Conservation (phyloP, 2,329 filamentous ascomycete genomes). For the Arthroderma uncinatum region DNA sequence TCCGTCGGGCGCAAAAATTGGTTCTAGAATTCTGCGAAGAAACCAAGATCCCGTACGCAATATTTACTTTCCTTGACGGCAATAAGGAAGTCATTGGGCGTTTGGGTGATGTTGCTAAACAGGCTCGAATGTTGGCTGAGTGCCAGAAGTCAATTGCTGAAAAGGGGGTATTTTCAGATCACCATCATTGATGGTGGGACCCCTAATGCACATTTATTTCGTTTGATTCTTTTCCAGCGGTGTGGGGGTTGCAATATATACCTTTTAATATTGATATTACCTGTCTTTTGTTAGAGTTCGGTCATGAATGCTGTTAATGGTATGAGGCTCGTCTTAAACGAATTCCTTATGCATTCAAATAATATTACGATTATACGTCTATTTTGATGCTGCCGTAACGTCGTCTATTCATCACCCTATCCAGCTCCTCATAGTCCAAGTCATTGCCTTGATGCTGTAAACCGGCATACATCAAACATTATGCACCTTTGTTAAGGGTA, state of each 20-base stretch:
- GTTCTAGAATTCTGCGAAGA: conserved; percentile 74
- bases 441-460: not conserved
- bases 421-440: too few species aligned
- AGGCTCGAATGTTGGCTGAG: conserved; percentile 65
- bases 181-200: conserved; percentile 16
- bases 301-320: not conserved
- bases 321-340: not conserved
- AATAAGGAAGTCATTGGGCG: conserved; percentile 70
- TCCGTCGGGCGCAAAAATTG: conserved; percentile 61
- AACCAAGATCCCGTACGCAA: conserved; percentile 70
- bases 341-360: not conserved
- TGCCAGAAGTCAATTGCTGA: conserved; percentile 46
- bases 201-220: not conserved
- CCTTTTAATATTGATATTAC: not conserved
- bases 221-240: not conserved
- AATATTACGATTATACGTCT: not conserved
- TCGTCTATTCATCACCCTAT: too few species aligned
- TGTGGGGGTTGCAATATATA: not conserved
- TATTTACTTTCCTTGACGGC: conserved; percentile 74
- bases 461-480: not conserved
- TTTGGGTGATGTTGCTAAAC: conserved; percentile 66
- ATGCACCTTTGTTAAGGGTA: not conserved
- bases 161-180: conserved; percentile 17
- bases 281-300: not conserved
- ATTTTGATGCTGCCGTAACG: not conserved